Evolutionary conservation across 129 eudicot species (phyloP).

Genomic region (Erigeron canadensis): DNA sequence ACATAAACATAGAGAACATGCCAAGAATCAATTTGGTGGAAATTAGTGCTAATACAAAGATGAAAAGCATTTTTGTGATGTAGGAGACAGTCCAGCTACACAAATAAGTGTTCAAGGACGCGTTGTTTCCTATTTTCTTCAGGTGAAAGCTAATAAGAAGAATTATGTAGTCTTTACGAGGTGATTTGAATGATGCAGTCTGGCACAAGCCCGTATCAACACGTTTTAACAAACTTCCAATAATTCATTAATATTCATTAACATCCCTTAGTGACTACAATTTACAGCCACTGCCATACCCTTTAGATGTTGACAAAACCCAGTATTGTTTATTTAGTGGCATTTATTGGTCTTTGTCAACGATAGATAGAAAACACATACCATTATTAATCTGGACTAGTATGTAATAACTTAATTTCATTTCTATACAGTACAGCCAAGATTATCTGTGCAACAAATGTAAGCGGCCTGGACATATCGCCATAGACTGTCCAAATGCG

Average conservation of each 20-base stretch:
- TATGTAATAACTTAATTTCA: conserved; percentile 16
- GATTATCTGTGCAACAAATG: conserved; percentile 72
- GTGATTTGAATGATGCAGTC: too few species aligned
- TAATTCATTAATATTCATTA: neutral
- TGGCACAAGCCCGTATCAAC: too few species aligned
- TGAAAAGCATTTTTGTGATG: neutral
- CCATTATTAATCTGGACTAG: neutral
- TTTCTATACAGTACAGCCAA: conserved; percentile 40
- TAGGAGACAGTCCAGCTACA: neutral
- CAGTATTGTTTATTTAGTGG: neutral
- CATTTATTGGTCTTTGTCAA: too few species aligned
- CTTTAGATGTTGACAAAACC: neutral
- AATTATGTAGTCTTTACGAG: too few species aligned
- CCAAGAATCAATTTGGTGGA: neutral
- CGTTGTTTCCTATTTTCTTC: neutral
- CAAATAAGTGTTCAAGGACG: neutral
- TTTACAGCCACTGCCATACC: neutral
- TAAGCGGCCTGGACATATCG: conserved; percentile 79
- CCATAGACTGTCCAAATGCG: conserved; percentile 69
- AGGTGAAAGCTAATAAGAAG: too few species aligned
- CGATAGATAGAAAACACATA: conserved; percentile 5
- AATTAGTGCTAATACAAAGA: neutral
- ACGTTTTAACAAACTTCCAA: too few species aligned
- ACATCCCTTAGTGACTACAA: neutral
- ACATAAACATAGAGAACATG: neutral